These are phyloP conservation scores for Malus hybrid DNA, from an alignment of 331 rosid species.

Conservation along the genomic window DNA sequence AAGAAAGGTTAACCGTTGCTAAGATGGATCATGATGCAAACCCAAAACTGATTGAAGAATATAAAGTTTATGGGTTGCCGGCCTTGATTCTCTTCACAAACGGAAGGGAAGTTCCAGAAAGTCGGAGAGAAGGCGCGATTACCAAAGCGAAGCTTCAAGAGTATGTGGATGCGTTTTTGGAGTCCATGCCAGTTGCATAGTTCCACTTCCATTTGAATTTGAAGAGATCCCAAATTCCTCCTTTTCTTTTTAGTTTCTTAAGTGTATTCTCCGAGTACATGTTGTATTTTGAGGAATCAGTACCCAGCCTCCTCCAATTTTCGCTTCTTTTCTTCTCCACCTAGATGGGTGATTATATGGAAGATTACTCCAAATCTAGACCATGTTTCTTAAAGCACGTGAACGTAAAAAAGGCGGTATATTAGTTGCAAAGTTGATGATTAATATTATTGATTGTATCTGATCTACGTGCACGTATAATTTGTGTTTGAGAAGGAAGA, in stretches of 20 bases:
- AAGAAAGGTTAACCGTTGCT: conserved; percentile 56
- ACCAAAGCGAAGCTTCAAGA: conserved; percentile 69
- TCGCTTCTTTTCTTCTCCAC: neutral
- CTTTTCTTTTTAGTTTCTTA: neutral
- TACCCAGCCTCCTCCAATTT: neutral
- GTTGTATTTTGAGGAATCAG: neutral
- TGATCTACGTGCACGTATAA: neutral
- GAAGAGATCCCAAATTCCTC: neutral
- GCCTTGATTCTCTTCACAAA: conserved; percentile 64
- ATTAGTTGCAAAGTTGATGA: neutral
- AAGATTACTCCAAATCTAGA: neutral
- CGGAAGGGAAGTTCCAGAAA: conserved; percentile 68
- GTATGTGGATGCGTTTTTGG: conserved; percentile 57
- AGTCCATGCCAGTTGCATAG: conserved; percentile 52
- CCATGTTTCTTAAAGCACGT: neutral
- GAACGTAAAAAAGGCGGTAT: neutral
- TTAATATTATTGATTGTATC: neutral
- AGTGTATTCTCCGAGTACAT: neutral
- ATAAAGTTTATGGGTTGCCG: conserved; percentile 75
- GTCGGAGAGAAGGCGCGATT: conserved; percentile 87
- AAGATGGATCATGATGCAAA: conserved; percentile 87
- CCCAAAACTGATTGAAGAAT: conserved; percentile 58
- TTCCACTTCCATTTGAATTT: neutral
- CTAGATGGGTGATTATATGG: neutral
- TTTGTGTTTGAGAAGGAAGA: neutral